Base-by-base conservation (phyloP, 768 basidiomycete species). In the Hericium erinaceus region DNA sequence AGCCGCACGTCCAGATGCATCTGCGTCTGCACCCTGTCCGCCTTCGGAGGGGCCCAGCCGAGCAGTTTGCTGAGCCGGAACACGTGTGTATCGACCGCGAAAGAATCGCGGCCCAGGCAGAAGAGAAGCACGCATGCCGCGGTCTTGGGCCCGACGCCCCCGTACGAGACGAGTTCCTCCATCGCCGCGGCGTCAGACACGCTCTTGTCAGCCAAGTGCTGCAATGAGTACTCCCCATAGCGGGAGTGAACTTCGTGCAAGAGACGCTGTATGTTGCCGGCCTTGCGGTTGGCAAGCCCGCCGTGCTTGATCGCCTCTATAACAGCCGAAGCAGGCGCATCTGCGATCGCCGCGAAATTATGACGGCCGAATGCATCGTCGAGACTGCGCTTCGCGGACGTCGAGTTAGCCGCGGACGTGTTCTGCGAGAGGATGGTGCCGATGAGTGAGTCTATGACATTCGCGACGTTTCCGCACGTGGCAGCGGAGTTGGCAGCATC, bases 11-110 rank as follows among this genome's bases (percentile, higher is more conserved):
- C 82, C 16, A 84, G 66, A 65, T 83, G 82, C 11, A 79, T 80
- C 66, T 83, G 83, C 1, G 83, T 73, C 5, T 72, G 71, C 2
- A 84, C 73, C 1, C 80, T 67, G 63, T 81, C 75, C 15, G 80
- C 77, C 24, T 57, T 63, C 8, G 63, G 49, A 7, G 80, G 80
- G 0, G 80, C 74, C 79, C 80, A 80, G 0, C 75, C 77, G 11
- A 82, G 68, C 7, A 83, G 57, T 54, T 70, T 78, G 66, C 75
- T 76, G 56, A 83, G 65, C 13, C 82, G 72, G 62, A 76, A 84
- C 24, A 85, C 77, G 59, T 84, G 82, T 8, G 83, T 85, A 59
- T 85, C 83, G 52, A 85, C 83, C 0, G 83, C 80, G 57, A 84
- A 84, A 0, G 80, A 79, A 48, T 79, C 72, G n/a, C 83, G 72